Evolutionary conservation across 495 filamentous ascomycete species (phyloP), one percentile per base, ranked within the genome.

Genomic region (Penicillium paxilli): DNA sequence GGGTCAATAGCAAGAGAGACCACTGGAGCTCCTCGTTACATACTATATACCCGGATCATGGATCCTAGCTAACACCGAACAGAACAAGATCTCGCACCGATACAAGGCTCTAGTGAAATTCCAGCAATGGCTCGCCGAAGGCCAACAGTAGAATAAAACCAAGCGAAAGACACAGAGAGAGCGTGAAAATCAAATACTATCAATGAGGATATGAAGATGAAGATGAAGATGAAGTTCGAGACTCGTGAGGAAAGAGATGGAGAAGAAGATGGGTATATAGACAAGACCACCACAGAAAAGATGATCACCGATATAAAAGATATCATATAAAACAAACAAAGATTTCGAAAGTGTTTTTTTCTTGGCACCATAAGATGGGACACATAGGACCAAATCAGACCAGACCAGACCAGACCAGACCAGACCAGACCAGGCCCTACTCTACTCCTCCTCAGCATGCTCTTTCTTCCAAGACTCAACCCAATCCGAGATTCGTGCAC

Each of bases 31-130:
- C n/a, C n/a, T n/a, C n/a, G n/a, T n/a, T n/a, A n/a, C n/a, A n/a
- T n/a, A n/a, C n/a, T n/a, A n/a, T n/a, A n/a, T n/a, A n/a, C n/a
- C n/a, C n/a, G n/a, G n/a, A n/a, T n/a, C n/a, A n/a, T 17, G 19
- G 17, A 32, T 4, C n/a, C 12, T 12, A 41, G 33, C 52, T 58
- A 47, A 58, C 17, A 14, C 23, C 26, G n/a, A 26, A 41, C 57
- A 79, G 87, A 98, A 98, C 75, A 79, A 80, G 60, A 87, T 98
- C 58, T 96, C 91, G 28, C 94, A 99, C 73, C 89, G 94, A 42
- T 86, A 79, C 67, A 88, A 86, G 65, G 94, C 94, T 24, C 75
- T 98, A 41, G 80, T 83, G 58, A 95, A 96, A 70, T 74, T 98
- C 59, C 90, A 88, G 62, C 77, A 73, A 7, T 99, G 93, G 93